Evolutionary conservation across 352 stramenopile species (phyloP).

Genomic region (Pythium apleroticum): DNA sequence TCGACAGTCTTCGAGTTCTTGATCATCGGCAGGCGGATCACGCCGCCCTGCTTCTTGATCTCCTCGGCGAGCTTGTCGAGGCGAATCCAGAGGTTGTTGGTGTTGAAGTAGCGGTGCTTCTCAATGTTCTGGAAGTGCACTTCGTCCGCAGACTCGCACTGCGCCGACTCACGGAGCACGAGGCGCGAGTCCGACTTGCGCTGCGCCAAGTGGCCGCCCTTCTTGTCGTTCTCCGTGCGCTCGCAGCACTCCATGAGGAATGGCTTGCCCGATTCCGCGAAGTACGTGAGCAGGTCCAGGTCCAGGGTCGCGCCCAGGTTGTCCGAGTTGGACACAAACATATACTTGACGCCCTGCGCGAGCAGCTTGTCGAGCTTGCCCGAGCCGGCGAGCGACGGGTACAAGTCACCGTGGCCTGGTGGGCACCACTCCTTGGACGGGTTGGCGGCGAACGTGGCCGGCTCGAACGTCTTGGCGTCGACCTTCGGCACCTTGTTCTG

Average conservation of each 20-base stretch:
- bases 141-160: constrained; percentile 86
- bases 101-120: constrained; percentile 91
- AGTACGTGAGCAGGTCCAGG: constrained; percentile 87
- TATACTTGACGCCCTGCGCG: constrained; percentile 86
- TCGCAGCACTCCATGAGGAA: constrained; percentile 96
- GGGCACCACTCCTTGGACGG: constrained; percentile 87
- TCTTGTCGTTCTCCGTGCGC: constrained; percentile 99
- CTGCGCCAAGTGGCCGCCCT: constrained; percentile 95
- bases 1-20: constrained; percentile 89
- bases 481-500: constrained; percentile 99
- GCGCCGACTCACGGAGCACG: constrained; percentile 92
- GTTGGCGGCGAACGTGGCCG: constrained; percentile 58
- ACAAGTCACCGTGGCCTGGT: constrained; percentile 83
- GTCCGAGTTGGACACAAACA: constrained; percentile 91
- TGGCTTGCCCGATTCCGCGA: constrained; percentile 85
- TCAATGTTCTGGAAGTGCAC: constrained; percentile 84
- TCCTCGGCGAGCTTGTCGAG: constrained; percentile 85
- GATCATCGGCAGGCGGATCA: constrained; percentile 87
- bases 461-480: constrained; percentile 82
- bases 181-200: constrained; percentile 92
- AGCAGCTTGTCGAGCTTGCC: constrained; percentile 87
- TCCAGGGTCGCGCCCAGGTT: constrained; percentile 84
- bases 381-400: constrained; percentile 80
- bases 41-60: constrained; percentile 70
- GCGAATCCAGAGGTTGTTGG: constrained; percentile 89